These are phyloP conservation scores for Parathielavia appendiculata DNA, from an alignment of 495 filamentous ascomycete species.

Conservation along the genomic window DNA sequence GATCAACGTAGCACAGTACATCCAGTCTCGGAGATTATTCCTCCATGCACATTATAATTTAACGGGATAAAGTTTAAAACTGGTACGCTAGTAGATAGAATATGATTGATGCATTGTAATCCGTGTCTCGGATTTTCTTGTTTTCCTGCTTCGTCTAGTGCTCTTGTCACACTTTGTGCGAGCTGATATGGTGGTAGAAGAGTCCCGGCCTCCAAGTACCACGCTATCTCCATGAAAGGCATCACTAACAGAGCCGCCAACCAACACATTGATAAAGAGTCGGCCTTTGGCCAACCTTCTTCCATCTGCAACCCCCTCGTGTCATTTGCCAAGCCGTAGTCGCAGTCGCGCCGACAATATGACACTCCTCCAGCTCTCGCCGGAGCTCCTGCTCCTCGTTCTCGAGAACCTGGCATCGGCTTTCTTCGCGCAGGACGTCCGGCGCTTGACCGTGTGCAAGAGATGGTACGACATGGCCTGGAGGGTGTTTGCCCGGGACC, in stretches of 20 bases:
- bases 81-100: too few relatives aligned
- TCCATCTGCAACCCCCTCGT: background rate
- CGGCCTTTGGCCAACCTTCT: too few relatives aligned
- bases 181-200: too few relatives aligned
- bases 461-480: background rate
- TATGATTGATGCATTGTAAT: too few relatives aligned
- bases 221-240: background rate
- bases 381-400: constrained; percentile 6
- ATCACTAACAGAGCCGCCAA: background rate
- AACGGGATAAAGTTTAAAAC: too few relatives aligned
- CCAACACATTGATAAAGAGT: background rate
- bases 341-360: background rate
- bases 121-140: too few relatives aligned
- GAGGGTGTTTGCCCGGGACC: background rate
- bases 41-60: too few relatives aligned
- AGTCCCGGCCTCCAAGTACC: too few relatives aligned
- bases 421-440: constrained; percentile 4
- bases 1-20: too few relatives aligned
- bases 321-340: background rate
- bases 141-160: too few relatives aligned
- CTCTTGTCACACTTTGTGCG: too few relatives aligned
- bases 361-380: constrained; percentile 6
- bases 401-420: background rate
- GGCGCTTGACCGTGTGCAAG: background rate
- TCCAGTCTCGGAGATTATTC: too few relatives aligned